Conservation (phyloP, 108 stramenopile genomes). For the Craspedostauros australis region DNA sequence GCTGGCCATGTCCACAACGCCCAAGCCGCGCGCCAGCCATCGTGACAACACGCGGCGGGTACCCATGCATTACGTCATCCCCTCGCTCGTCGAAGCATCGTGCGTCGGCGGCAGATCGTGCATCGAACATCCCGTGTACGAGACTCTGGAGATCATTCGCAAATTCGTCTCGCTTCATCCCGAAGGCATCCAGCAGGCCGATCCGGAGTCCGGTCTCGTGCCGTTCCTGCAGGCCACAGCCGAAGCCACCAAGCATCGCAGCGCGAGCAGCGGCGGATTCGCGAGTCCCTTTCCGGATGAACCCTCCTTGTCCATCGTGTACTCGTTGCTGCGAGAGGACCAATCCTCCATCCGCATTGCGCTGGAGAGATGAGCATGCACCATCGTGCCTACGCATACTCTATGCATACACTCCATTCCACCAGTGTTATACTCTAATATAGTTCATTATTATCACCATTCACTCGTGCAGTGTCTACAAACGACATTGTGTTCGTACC, state of each 20-base stretch:
- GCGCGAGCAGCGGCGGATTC: conserved; percentile 3
- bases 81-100: conserved; percentile 47
- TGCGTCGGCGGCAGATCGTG: conserved; percentile 28
- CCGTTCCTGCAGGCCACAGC: conserved; percentile 66
- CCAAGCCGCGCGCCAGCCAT: conserved; percentile 13
- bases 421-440: too few relatives aligned
- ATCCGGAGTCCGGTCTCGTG: conserved; percentile 45
- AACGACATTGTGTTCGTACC: too few relatives aligned
- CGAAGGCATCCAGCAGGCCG: conserved; percentile 36
- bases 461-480: too few relatives aligned
- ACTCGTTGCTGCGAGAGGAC: conserved; percentile 26
- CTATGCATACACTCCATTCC: too few relatives aligned
- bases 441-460: too few relatives aligned
- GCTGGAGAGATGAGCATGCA: too few relatives aligned
- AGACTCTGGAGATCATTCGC: conserved; percentile 32
- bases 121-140: conserved; percentile 22
- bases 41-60: conserved; percentile 39
- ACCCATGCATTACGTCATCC: conserved; percentile 56
- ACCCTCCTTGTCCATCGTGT: conserved; percentile 21
- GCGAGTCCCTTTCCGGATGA: conserved; percentile 31
- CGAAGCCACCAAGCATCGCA: conserved; percentile 10
- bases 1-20: conserved; percentile 43
- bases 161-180: conserved; percentile 43
- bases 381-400: too few relatives aligned
- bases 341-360: too few relatives aligned